A percentile compares a stretch with the other conserved stretches of the same genome.
Conservation (phyloP, 805 yeast genomes). For the Yarrowia sp. region DNA sequence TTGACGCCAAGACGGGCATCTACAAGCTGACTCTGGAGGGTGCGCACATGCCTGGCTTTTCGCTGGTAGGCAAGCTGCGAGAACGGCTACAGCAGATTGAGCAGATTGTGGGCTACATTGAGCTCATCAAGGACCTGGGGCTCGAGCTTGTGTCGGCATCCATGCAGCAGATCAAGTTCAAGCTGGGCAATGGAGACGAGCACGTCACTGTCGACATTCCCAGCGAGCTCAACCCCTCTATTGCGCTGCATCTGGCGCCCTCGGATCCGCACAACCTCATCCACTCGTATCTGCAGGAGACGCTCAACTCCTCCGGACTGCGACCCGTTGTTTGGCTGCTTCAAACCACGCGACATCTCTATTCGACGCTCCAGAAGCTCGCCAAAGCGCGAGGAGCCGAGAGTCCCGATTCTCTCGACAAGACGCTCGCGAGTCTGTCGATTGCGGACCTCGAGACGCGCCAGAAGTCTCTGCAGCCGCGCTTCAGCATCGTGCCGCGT, state of each 20-base stretch:
- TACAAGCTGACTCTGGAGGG: constrained; percentile 13
- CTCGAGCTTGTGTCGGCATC: constrained; percentile 36
- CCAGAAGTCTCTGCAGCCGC: background rate
- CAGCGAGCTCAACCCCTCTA: background rate
- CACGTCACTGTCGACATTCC: background rate
- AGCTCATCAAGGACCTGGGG: constrained; percentile 34
- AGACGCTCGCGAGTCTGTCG: background rate
- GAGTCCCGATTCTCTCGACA: background rate
- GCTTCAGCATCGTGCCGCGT: constrained; percentile 14
- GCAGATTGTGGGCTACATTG: constrained; percentile 37
- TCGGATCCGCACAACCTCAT: constrained; percentile 36
- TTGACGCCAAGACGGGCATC: constrained; percentile 1
- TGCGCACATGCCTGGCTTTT: background rate
- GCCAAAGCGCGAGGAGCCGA: background rate
- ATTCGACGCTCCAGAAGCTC: constrained; percentile 31
- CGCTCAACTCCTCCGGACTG: constrained; percentile 35
- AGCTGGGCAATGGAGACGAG: constrained; percentile 32
- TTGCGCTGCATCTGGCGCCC: constrained; percentile 29
- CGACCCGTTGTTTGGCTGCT: constrained; percentile 35
- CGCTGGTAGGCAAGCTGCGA: background rate
- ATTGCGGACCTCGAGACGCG: constrained; percentile 6
- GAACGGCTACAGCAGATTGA: constrained; percentile 34
- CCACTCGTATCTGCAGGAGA: constrained; percentile 34
- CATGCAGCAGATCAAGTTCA: constrained; percentile 36
- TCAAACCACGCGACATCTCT: constrained; percentile 35